These are phyloP conservation scores for Fistulifera solaris DNA, from an alignment of 108 stramenopile species.

Conservation along the genomic window DNA sequence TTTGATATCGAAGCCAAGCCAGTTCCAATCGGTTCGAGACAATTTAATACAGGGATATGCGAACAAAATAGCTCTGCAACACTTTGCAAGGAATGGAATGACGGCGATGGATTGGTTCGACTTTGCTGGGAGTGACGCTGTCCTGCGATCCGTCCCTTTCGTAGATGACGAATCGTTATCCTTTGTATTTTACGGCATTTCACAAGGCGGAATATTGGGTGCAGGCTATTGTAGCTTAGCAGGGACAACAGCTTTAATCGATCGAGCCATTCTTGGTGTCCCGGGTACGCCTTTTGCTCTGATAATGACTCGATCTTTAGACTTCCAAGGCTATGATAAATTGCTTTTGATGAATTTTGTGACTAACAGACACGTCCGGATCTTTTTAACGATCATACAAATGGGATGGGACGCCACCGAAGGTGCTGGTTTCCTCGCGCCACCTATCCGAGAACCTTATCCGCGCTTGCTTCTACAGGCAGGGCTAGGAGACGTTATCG, in stretches of 20 bases:
- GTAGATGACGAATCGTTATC: neutral
- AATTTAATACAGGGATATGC: conserved; percentile 46
- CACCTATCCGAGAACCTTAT: conserved; percentile 21
- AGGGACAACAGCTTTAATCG: conserved; percentile 34
- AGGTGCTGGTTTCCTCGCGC: conserved; percentile 46
- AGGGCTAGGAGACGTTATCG: conserved; percentile 55
- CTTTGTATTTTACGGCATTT: conserved; percentile 63
- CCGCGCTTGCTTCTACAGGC: conserved; percentile 43
- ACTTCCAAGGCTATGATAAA: conserved; percentile 45
- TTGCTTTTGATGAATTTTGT: conserved; percentile 50
- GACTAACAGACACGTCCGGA: conserved; percentile 58
- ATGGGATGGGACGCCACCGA: conserved; percentile 69
- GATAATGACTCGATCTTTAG: conserved; percentile 44
- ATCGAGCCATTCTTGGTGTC: conserved; percentile 48
- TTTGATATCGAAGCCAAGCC: conserved; percentile 13
- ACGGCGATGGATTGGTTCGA: conserved; percentile 14
- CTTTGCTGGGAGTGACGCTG: conserved; percentile 5
- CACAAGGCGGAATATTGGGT: conserved; percentile 72
- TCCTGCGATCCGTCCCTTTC: neutral
- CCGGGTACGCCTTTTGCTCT: conserved; percentile 72
- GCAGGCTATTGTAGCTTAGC: conserved; percentile 44
- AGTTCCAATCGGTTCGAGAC: conserved; percentile 16
- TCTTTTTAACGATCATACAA: conserved; percentile 49
- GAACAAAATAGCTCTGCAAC: conserved; percentile 27
- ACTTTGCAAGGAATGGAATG: conserved; percentile 18